A percentile compares a stretch with the other conserved stretches of the same genome.
Conservation (phyloP, 2,329 filamentous ascomycete species). For the Epichloe baconii region DNA sequence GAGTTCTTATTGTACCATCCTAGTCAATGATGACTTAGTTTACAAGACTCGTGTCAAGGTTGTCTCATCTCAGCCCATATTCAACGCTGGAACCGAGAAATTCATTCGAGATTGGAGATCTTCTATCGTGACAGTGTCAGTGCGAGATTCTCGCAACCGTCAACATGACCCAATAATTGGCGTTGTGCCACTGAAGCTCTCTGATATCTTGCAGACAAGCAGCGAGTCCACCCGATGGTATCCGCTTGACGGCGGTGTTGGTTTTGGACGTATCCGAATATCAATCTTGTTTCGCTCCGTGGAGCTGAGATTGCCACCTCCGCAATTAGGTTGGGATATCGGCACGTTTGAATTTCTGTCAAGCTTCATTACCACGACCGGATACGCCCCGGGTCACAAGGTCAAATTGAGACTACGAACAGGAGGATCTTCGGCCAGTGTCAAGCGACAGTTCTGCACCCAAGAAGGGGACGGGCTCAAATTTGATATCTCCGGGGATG, state of each 20-base stretch:
- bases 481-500: conserved; percentile 35
- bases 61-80: conserved; percentile 87
- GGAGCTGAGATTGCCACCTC: conserved; percentile 71
- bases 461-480: conserved; percentile 40
- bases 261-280: conserved; percentile 80
- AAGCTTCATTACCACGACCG: conserved; percentile 50
- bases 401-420: conserved; percentile 71
- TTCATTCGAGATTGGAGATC: conserved; percentile 92
- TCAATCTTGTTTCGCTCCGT: conserved; percentile 83
- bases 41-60: conserved; percentile 95
- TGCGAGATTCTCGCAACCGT: conserved; percentile 76
- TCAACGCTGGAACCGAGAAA: conserved; percentile 88
- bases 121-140: conserved; percentile 71
- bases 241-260: conserved; percentile 86
- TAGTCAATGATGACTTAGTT: conserved; percentile 75
- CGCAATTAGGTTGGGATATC: conserved; percentile 85
- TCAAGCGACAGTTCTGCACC: conserved; percentile 50
- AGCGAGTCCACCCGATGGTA: conserved; percentile 89
- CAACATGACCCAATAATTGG: conserved; percentile 93
- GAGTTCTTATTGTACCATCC: conserved; percentile 85
- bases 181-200: conserved; percentile 76
- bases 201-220: conserved; percentile 74
- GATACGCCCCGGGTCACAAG: conserved; percentile 50
- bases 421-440: conserved; percentile 64
- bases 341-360: conserved; percentile 84